A percentile compares a stretch with the other conserved stretches of the same genome.
phyloP scores from a whole-genome alignment of 352 stramenopile genomes.

The Phytopythium boreale region DNA sequence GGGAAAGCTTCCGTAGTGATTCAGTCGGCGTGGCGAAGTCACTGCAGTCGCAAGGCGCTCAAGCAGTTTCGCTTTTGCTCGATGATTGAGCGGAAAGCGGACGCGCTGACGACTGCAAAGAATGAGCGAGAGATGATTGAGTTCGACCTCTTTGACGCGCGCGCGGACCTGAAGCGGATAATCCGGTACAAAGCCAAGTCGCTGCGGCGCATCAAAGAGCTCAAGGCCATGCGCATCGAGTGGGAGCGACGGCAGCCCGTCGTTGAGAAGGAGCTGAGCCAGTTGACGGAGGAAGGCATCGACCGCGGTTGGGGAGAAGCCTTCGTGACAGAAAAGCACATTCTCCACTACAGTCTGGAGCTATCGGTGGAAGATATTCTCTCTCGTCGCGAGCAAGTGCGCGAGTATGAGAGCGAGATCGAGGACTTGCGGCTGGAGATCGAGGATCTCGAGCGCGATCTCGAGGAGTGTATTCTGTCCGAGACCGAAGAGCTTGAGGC shows the following conservation, averaged over 20 bases:
- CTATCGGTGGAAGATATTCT: conserved; percentile 81
- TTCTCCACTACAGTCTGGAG: conserved; percentile 63
- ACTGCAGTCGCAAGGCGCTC: conserved; percentile 52
- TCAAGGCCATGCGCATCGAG: conserved; percentile 77
- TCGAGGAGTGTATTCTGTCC: conserved; percentile 60
- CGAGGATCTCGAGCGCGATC: conserved; percentile 76
- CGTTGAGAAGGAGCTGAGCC: conserved; percentile 64
- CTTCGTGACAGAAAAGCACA: conserved; percentile 74
- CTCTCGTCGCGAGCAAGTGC: conserved; percentile 48
- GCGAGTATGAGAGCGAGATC: conserved; percentile 71
- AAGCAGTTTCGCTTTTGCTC: conserved; percentile 69
- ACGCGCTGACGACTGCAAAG: conserved; percentile 45
- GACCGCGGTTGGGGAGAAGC: conserved; percentile 76
- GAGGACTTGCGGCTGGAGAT: conserved; percentile 67
- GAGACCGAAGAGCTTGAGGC: conserved; percentile 65
- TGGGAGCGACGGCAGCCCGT: conserved; percentile 74
- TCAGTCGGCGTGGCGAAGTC: conserved; percentile 69
- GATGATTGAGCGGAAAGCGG: conserved; percentile 59
- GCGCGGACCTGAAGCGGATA: conserved; percentile 57
- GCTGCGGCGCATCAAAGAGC: conserved; percentile 62
- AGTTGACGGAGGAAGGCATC: conserved; percentile 65
- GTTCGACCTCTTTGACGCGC: conserved; percentile 66
- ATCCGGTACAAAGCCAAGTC: conserved; percentile 77
- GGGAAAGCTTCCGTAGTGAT: conserved; percentile 59
- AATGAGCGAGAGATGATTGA: conserved; percentile 65